phyloP scores from a whole-genome alignment of 305 asterid genomes.

The Withania somnifera region DNA sequence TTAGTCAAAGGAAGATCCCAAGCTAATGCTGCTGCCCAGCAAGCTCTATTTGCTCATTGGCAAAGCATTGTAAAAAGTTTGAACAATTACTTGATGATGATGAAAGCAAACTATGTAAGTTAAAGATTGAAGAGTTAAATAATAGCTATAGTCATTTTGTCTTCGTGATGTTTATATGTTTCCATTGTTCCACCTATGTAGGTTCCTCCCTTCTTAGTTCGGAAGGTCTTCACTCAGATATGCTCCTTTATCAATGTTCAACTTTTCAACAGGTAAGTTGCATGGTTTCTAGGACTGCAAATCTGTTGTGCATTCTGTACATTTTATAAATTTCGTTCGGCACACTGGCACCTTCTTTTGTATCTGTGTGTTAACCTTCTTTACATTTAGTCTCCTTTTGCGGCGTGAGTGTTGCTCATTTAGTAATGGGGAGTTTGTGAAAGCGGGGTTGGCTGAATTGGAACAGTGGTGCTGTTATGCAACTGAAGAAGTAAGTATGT shows the following conservation, averaged over 20 bases:
- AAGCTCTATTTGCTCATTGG: conserved; percentile 97
- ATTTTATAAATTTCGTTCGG: background rate
- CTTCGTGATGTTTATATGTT: background rate
- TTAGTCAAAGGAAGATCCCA: conserved; percentile 86
- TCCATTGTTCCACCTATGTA: conserved; percentile 22
- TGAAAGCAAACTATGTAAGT: conserved; percentile 88
- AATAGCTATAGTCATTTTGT: background rate
- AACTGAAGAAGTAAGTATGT: conserved; percentile 74
- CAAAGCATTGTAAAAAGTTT: conserved; percentile 92
- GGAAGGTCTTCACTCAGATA: conserved; percentile 76
- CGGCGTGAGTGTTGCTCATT: conserved; percentile 99
- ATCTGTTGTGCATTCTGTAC: background rate
- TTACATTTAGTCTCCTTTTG: conserved; percentile 71
- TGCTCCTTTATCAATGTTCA: conserved; percentile 96
- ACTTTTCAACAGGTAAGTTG: conserved; percentile 75
- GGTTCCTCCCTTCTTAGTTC: conserved; percentile 85
- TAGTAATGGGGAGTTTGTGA: conserved; percentile 95
- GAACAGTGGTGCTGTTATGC: conserved; percentile 96
- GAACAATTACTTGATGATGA: conserved; percentile 69
- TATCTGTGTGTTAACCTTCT: conserved; percentile 4
- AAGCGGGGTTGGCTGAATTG: conserved; percentile 88
- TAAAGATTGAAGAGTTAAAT: background rate
- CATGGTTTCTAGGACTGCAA: background rate
- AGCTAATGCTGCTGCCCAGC: conserved; percentile 95
- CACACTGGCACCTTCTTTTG: background rate